Conservation (phyloP, 176 grass and related monocot genomes). For the Cocos nucifera region DNA sequence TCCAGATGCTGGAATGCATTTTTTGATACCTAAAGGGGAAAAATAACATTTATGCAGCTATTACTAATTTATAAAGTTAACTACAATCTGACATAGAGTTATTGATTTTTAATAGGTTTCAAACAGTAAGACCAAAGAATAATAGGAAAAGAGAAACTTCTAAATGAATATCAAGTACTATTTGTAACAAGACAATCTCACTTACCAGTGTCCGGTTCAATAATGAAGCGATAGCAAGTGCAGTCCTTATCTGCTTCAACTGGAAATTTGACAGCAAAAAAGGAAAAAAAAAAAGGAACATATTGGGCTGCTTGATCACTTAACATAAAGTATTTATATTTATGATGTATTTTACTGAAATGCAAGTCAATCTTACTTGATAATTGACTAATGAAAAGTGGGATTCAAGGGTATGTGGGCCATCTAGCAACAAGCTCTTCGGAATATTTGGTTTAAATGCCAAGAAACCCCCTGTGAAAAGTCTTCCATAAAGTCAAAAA, state of each 20-base stretch:
- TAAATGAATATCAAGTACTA: conserved; percentile 5
- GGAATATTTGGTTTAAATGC: conserved; percentile 88
- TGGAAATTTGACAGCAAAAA: conserved; percentile 24
- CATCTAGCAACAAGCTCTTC: conserved; percentile 67
- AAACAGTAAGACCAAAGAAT: too few relatives aligned
- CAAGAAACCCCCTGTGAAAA: conserved; percentile 62
- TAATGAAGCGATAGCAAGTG: conserved; percentile 70
- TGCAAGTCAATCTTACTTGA: conserved; percentile 39
- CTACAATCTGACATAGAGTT: too few relatives aligned
- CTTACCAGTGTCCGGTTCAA: conserved; percentile 78
- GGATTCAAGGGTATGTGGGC: conserved; percentile 66
- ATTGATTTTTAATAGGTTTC: too few relatives aligned
- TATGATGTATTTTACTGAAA: too few relatives aligned
- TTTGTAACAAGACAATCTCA: conserved; percentile 24
- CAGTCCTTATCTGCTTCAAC: conserved; percentile 91
- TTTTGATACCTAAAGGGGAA: too few relatives aligned
- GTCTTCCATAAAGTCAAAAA: conserved; percentile 11
- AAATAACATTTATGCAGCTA: too few relatives aligned
- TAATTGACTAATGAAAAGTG: conserved; percentile 90
- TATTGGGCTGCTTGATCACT: too few relatives aligned
- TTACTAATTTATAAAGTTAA: too few relatives aligned
- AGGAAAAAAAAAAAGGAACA: too few relatives aligned
- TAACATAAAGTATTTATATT: too few relatives aligned
- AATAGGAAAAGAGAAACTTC: too few relatives aligned
- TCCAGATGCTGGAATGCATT: too few relatives aligned